phyloP scores from a whole-genome alignment of 352 stramenopile genomes.

The Aphanomyces stellatus region DNA sequence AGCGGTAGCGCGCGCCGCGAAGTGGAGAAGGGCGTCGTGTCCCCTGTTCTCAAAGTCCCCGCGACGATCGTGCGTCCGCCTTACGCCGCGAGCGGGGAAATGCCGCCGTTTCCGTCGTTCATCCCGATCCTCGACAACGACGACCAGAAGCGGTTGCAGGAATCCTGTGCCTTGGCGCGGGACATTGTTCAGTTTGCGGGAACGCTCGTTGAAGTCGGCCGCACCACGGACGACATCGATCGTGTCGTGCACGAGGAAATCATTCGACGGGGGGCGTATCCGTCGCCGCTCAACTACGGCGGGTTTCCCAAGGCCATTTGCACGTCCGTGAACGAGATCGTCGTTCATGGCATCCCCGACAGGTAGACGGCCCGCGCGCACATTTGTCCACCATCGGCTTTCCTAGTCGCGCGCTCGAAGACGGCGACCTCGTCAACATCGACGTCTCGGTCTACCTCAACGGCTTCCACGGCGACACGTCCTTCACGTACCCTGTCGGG shows the following conservation, averaged over 20 bases:
- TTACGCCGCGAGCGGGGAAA: slow-evolving; percentile 51
- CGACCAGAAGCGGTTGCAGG: slow-evolving; percentile 56
- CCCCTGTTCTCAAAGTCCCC: slow-evolving; percentile 40
- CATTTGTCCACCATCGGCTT: not conserved
- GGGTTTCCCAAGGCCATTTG: slow-evolving; percentile 95
- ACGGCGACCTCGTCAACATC: slow-evolving; percentile 96
- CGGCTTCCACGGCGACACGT: slow-evolving; percentile 98
- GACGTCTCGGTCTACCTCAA: slow-evolving; percentile 92
- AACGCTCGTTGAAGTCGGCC: slow-evolving; percentile 65
- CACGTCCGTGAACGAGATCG: slow-evolving; percentile 94
- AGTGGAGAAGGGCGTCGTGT: slow-evolving; percentile 42
- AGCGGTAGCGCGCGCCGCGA: not conserved
- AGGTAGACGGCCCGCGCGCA: slow-evolving; percentile 24
- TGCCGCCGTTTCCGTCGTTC: slow-evolving; percentile 59
- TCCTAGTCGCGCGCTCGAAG: slow-evolving; percentile 52
- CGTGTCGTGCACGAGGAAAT: slow-evolving; percentile 87
- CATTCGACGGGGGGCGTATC: slow-evolving; percentile 74
- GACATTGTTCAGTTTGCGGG: slow-evolving; percentile 76
- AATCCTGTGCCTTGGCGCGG: slow-evolving; percentile 56
- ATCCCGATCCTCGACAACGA: slow-evolving; percentile 66
- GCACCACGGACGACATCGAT: slow-evolving; percentile 93
- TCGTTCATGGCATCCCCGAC: slow-evolving; percentile 97
- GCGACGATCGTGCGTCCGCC: slow-evolving; percentile 43
- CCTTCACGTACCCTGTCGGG: slow-evolving; percentile 92
- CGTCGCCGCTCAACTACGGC: slow-evolving; percentile 89